Evolutionary conservation across 2,329 filamentous ascomycete species (phyloP).

Genomic region (Polychaeton citri): DNA sequence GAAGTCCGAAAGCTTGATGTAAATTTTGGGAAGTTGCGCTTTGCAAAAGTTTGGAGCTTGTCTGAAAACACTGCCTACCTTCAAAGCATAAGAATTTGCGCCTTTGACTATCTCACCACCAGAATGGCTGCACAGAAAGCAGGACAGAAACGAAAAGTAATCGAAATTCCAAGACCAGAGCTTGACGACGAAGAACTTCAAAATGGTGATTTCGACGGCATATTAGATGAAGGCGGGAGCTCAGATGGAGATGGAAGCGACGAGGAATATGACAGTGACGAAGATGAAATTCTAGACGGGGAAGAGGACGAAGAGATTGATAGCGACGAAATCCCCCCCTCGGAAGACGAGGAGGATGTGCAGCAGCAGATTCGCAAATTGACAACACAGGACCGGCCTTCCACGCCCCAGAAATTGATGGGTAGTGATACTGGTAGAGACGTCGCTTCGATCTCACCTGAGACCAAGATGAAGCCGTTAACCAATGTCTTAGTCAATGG

Average conservation of each 20-base stretch:
- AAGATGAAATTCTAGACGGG: constrained; percentile 11
- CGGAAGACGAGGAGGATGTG: constrained; percentile 27
- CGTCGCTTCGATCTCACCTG: constrained; percentile 10
- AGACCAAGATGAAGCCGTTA: constrained; percentile 9
- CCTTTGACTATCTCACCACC: no score
- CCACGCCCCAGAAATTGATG: constrained; percentile 11
- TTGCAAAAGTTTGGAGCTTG: background rate
- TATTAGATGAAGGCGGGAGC: constrained; percentile 16
- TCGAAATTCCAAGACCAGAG: constrained; percentile 19
- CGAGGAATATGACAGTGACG: constrained; percentile 15
- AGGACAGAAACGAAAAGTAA: constrained; percentile 32
- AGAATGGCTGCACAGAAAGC: constrained; percentile 17
- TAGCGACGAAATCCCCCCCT: constrained; percentile 27
- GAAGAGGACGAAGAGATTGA: constrained; percentile 26
- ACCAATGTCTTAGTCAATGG: constrained; percentile 3
- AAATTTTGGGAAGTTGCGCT: background rate
- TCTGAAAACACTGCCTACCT: no score
- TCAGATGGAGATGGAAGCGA: constrained; percentile 5
- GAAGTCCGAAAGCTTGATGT: background rate
- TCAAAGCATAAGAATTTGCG: no score
- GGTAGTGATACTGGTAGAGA: constrained; percentile 15
- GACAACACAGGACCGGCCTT: constrained; percentile 15
- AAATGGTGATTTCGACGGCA: constrained; percentile 28
- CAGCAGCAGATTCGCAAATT: constrained; percentile 31
- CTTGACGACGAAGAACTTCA: constrained; percentile 21